Evolutionary conservation across 73 alveolate species (phyloP).

Genomic region (Paramecium bursaria): DNA sequence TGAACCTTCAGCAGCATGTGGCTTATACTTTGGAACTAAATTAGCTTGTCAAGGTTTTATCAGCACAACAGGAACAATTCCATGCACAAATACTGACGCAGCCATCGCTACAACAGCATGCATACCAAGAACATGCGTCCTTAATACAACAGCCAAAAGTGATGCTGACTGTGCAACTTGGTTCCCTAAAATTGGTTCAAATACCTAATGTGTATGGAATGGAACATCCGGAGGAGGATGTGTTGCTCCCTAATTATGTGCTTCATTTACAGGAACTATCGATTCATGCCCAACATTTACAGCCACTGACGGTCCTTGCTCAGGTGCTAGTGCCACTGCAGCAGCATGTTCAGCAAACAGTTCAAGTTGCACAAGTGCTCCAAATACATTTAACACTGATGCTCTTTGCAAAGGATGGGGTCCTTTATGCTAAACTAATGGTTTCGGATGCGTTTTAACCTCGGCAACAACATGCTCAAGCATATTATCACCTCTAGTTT

Average conservation of each 20-base stretch:
- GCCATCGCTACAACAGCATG: not conserved
- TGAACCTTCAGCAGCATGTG: not conserved
- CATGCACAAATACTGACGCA: not conserved
- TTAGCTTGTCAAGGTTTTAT: not conserved
- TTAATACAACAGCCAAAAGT: not conserved
- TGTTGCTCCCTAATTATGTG: conserved; percentile 43
- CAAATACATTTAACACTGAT: conserved; percentile 33
- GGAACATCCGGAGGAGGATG: conserved; percentile 59
- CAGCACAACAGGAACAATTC: conserved; percentile 11
- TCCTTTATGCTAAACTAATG: conserved; percentile 36
- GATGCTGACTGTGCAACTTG: not conserved
- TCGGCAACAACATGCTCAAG: not conserved
- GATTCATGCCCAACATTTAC: conserved; percentile 32
- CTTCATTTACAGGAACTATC: conserved; percentile 18
- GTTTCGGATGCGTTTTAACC: conserved; percentile 39
- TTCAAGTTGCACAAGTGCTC: not conserved
- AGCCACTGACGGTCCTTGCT: conserved; percentile 32
- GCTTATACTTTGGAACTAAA: not conserved
- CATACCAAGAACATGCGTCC: not conserved
- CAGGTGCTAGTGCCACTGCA: not conserved
- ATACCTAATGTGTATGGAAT: too few species aligned
- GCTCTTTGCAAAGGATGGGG: conserved; percentile 7
- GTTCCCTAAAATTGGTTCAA: too few species aligned
- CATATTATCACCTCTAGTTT: too few species aligned
- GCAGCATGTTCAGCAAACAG: not conserved